Base-by-base conservation (phyloP, 73 alveolate species). In the Effrenium voratum region DNA sequence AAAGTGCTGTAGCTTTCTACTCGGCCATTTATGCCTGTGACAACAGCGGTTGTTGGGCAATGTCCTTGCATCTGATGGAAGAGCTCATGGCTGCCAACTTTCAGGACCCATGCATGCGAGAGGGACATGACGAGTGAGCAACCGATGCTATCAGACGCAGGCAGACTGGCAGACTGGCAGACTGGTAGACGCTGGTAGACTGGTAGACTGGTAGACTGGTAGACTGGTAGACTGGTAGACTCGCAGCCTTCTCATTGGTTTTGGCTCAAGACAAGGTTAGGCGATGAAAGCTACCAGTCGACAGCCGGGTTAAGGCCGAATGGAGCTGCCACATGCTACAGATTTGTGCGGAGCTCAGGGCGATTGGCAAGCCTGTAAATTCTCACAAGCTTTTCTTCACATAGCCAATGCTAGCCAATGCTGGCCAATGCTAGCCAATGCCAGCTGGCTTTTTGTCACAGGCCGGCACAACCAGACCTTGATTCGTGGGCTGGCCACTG, bases 11-110 rank as follows among this genome's bases (percentile, higher is more conserved):
- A 46, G 95, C 70, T 8, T 87, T 59, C 41, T 77, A 70, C 13
- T 30, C 63, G 5, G 84, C 95, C 57, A 49, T 87, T 41, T 47
- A 87, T 32, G 95, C 85, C 30, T 87, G 95, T 28, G 95, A 87
- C 70, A 49, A 28, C 84, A 60, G 95, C 38, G 95, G 84, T 6
- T 84, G 57, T 36, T 87, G 95, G 95, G 50, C 6, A 22, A 6
- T 22, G 49, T 83, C 85, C n/a, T 24, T 87, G 47, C 68, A 41
- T 28, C 49, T 60, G 70, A 70, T 87, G 83, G 95, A 87, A n/a
- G 40, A 32, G 19, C 44, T 87, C 52, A 40, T 87, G 72, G 72
- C 45, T 5, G 79, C 85, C 15, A 40, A 66, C 16, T 43, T 87
- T 32, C n/a, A 60, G 95, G 95, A 87, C 80, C 49, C 44, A n/a